A percentile compares a stretch with the other conserved stretches of the same genome.
Conservation (phyloP, 768 basidiomycete species). For the Neoboletus magnificus region DNA sequence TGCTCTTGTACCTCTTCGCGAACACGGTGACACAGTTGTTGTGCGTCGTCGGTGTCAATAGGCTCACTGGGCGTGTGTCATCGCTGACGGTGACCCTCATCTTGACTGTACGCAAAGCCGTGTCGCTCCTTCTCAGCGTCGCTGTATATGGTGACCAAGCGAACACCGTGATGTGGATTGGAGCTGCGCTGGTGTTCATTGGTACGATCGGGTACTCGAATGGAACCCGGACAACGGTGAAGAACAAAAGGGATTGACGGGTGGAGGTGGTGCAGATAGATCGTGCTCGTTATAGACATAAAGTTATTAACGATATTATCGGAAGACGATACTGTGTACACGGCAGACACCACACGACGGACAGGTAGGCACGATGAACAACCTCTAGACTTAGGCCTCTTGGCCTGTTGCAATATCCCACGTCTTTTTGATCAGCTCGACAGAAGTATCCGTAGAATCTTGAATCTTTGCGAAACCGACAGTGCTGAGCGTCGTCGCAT, state of each 20-base stretch:
- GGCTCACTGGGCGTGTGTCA: conserved; percentile 73
- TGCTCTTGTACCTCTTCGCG: conserved; percentile 59
- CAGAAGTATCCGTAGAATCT: conserved; percentile 53
- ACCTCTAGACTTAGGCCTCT: conserved; percentile 29
- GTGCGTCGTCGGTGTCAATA: conserved; percentile 84
- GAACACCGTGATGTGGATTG: conserved; percentile 57
- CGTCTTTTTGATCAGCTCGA: conserved; percentile 56
- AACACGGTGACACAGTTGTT: conserved; percentile 84
- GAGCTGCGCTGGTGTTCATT: conserved; percentile 62
- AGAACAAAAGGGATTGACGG: conserved; percentile 26
- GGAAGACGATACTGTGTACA: not conserved
- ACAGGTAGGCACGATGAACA: not conserved
- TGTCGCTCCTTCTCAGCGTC: conserved; percentile 72
- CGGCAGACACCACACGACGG: not conserved
- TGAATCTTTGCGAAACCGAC: conserved; percentile 69
- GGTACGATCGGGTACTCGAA: conserved; percentile 70
- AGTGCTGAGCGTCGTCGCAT: conserved; percentile 64
- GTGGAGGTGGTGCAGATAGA: not conserved
- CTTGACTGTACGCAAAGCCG: conserved; percentile 77
- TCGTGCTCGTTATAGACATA: conserved; percentile 15
- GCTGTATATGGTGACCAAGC: conserved; percentile 41
- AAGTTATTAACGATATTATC: conserved; percentile 12
- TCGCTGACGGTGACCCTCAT: conserved; percentile 77
- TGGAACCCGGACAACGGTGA: conserved; percentile 8
- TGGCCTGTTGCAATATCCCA: conserved; percentile 73